Percentiles rank a stretch among this genome's conserved stretches.
Evolutionary conservation across 2,329 filamentous ascomycete genomes (phyloP).

Genomic region (Trichophyton equinum): DNA sequence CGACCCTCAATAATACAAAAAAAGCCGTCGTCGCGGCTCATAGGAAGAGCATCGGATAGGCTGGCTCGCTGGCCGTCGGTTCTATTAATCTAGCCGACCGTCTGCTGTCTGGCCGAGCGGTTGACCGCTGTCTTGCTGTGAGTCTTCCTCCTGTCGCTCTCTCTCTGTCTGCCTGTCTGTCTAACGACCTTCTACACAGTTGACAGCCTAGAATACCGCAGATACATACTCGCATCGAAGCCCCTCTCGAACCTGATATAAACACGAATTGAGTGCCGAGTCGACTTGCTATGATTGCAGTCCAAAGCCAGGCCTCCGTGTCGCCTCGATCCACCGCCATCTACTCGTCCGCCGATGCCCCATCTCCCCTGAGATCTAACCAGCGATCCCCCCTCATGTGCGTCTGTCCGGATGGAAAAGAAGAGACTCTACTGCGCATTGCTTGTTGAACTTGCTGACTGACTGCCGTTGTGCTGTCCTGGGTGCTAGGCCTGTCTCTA

Average conservation of each 20-base stretch:
- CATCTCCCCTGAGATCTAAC: neutral
- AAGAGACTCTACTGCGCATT: neutral
- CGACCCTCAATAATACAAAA: neutral
- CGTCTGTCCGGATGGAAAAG: neutral
- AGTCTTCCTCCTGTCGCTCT: no score
- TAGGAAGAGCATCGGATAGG: no score
- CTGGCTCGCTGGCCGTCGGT: no score
- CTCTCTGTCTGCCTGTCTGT: no score
- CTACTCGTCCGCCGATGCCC: neutral
- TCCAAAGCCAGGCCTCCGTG: neutral
- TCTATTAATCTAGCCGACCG: no score
- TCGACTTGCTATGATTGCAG: neutral
- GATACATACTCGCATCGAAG: neutral
- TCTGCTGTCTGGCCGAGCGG: no score
- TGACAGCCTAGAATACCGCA: no score
- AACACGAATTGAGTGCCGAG: neutral
- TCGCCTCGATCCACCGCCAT: neutral
- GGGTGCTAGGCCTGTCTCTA: neutral
- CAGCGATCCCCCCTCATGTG: conserved; percentile 1
- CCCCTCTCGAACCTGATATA: neutral
- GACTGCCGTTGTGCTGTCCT: neutral
- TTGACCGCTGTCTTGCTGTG: no score
- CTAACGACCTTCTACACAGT: no score
- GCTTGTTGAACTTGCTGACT: neutral
- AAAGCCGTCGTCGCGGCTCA: neutral